Percentiles rank a stretch among this genome's conserved stretches.
Conservation (phyloP, 208 protist species). For the Phytomonas sp. region DNA sequence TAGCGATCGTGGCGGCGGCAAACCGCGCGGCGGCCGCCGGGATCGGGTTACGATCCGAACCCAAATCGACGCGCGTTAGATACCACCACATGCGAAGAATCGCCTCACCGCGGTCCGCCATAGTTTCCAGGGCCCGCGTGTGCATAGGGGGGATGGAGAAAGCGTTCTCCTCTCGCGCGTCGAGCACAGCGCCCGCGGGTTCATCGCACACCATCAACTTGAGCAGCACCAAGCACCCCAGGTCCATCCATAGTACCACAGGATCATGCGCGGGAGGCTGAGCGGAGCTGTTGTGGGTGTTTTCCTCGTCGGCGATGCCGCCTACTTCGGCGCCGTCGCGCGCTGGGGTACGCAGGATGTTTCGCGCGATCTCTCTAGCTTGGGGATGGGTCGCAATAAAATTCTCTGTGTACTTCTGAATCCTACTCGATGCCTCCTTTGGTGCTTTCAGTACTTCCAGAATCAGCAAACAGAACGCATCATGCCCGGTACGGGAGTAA, state of each 20-base stretch:
- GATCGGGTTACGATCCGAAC: not conserved
- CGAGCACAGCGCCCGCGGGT: slow-evolving; percentile 8
- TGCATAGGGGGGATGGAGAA: slow-evolving; percentile 18
- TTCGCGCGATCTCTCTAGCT: too few species aligned
- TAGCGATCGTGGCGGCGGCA: not conserved
- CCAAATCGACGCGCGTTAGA: slow-evolving; percentile 17
- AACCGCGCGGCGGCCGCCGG: not conserved
- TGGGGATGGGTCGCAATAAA: not conserved
- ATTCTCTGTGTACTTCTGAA: slow-evolving; percentile 15
- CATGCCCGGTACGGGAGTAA: slow-evolving; percentile 21
- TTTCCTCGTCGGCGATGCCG: slow-evolving; percentile 8
- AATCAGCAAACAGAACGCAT: slow-evolving; percentile 30
- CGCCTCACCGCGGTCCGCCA: slow-evolving; percentile 16
- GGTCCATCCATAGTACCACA: slow-evolving; percentile 37
- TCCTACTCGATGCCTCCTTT: slow-evolving; percentile 12
- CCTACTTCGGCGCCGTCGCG: not conserved
- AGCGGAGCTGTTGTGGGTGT: not conserved
- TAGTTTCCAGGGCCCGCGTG: slow-evolving; percentile 17
- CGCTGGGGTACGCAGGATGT: not conserved
- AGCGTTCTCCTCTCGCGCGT: not conserved
- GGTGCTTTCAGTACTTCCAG: slow-evolving; percentile 32
- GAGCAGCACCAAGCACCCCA: slow-evolving; percentile 54
- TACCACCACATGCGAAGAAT: slow-evolving; percentile 54
- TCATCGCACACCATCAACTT: slow-evolving; percentile 23
- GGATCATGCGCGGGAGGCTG: slow-evolving; percentile 1